Evolutionary conservation across 2,329 filamentous ascomycete genomes (phyloP).

Genomic region (Chaetomium sp.): DNA sequence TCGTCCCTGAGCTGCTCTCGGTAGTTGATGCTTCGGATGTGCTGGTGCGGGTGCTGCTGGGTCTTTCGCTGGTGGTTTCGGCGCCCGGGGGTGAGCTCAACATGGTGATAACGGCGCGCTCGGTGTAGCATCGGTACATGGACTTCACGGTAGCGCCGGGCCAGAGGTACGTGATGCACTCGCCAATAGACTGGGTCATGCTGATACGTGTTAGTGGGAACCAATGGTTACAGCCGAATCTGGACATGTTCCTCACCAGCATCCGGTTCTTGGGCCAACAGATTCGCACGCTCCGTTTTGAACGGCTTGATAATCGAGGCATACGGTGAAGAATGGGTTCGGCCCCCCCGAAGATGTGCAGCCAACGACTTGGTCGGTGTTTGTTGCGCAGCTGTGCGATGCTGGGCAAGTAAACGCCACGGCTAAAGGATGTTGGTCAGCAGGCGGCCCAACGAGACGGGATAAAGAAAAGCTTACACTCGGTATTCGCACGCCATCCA

Average conservation of each 20-base stretch:
- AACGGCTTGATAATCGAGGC: conserved; percentile 41
- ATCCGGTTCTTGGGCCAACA: conserved; percentile 39
- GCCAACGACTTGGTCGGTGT: conserved; percentile 41
- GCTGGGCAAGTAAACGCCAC: conserved; percentile 29
- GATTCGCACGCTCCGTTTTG: conserved; percentile 37
- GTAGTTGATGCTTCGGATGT: conserved; percentile 3
- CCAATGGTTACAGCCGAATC: not conserved
- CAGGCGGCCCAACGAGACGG: not conserved
- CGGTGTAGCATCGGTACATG: conserved; percentile 43
- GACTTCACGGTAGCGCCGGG: conserved; percentile 39
- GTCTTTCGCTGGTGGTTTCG: conserved; percentile 34
- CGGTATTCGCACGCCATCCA: conserved; percentile 34
- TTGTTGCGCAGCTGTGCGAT: conserved; percentile 36
- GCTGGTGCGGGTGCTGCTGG: conserved; percentile 17
- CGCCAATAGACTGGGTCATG: conserved; percentile 29
- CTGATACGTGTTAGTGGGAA: conserved; percentile 21
- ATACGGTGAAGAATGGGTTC: conserved; percentile 41
- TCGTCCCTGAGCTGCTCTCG: not conserved
- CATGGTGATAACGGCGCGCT: conserved; percentile 39
- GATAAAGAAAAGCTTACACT: conserved; percentile 29
- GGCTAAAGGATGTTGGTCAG: conserved; percentile 21
- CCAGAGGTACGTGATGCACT: conserved; percentile 46
- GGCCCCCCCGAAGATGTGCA: conserved; percentile 38
- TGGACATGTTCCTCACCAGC: conserved; percentile 39
- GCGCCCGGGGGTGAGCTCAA: conserved; percentile 42